Evolutionary conservation across 441 rosid genomes (phyloP), one percentile per base, ranked within the genome.

Genomic region (Macaranga tanarius): DNA sequence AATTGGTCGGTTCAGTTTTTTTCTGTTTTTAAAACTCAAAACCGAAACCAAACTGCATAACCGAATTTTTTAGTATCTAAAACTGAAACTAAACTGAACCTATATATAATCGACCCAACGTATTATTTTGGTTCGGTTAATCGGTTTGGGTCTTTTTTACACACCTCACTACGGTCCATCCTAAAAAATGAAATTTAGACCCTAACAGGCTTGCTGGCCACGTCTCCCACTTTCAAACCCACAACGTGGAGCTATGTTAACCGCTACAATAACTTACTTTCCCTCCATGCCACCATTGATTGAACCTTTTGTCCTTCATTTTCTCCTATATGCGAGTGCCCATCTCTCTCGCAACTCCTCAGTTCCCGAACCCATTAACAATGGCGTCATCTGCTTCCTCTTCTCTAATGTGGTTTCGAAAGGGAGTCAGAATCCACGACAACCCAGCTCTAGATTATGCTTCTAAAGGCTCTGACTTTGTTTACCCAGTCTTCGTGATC

Each of bases 341-440:
- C 1, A 17, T 62, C 16, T 51, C 65, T 59, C 67, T 80, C 54
- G 40, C 82, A 17, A 58, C 69, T 54, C 73, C 68, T 38, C 20
- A 56, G 15, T 17, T 54, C 28, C 42, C 54, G 13, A 77, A 69
- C 60, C 64, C 83, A 25, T 20, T 56, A 61, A 64, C 60, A 5
- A 93, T 91, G 98, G 69, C 91, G 26, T 50, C 67, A 6, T 22
- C 87, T 40, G 74, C 73, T 59, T 82, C 91, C 56, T 70, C 74
- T 70, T 87, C 96, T 28, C 84, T 95, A 54, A 75, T 95, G 82
- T 95, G 99, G 99, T 95, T 95, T 73, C 84, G 98, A 3, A 95
- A 95, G 82, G 98, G 96, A 5, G 90, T 95, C 22, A 89, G 98
- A 68, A 59, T 95, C 80, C 99, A 95, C 82, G 98, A 95, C 80